Percentiles rank a stretch among this genome's conserved stretches.
phyloP scores from a whole-genome alignment of 2,329 filamentous ascomycete genomes.

The Pleoardoris graminearum region DNA sequence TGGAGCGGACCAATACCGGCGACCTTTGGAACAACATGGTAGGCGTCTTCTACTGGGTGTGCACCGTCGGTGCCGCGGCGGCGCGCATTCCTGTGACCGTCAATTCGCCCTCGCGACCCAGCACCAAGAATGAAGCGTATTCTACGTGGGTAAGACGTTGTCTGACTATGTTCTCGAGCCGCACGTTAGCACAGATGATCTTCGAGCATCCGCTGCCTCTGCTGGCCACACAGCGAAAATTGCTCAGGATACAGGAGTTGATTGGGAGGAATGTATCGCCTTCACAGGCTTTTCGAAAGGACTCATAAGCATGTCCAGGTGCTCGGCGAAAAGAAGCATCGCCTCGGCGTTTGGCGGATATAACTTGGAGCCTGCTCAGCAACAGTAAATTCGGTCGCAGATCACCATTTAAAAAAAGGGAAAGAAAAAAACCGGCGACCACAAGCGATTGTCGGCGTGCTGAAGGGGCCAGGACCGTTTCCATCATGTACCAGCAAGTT shows the following conservation, averaged over 20 bases:
- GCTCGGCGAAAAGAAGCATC: not conserved
- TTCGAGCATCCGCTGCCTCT: conserved; percentile 34
- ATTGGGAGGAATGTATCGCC: conserved; percentile 15
- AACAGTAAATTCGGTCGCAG: not conserved
- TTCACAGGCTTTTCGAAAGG: not conserved
- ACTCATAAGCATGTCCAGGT: conserved; percentile 7
- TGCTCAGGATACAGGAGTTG: conserved; percentile 35
- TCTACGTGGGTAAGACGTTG: conserved; percentile 31
- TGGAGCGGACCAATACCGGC: conserved; percentile 27
- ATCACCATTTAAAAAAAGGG: too few relatives aligned
- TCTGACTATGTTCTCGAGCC: conserved; percentile 34
- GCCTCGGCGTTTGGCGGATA: not conserved
- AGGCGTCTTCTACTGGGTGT: conserved; percentile 42
- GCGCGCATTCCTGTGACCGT: conserved; percentile 22
- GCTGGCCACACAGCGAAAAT: conserved; percentile 26
- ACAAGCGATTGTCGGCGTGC: too few relatives aligned
- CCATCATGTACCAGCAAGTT: not conserved
- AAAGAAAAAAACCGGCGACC: too few relatives aligned
- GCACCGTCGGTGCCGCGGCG: conserved; percentile 36
- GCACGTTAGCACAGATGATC: conserved; percentile 30
- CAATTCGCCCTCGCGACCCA: conserved; percentile 15
- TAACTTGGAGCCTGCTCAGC: not conserved
- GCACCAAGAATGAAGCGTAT: conserved; percentile 16
- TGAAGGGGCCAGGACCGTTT: not conserved
- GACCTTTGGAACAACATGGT: conserved; percentile 40